Evolutionary conservation across 331 rosid genomes (phyloP).

Genomic region (Ulmus americana): DNA sequence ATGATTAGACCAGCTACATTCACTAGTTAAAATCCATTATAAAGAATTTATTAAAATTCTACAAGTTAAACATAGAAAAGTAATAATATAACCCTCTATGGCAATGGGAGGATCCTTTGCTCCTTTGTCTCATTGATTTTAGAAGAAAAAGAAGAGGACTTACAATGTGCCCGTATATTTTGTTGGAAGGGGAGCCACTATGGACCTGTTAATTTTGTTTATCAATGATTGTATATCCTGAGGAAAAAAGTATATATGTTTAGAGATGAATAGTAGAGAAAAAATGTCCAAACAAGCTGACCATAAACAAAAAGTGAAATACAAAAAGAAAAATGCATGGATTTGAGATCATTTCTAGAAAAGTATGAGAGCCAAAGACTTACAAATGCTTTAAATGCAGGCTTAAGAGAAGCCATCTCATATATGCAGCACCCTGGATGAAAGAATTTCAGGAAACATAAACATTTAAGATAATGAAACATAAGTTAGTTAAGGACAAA

Average conservation of each 20-base stretch:
- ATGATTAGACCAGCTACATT: constrained; percentile 19
- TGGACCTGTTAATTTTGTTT: constrained; percentile 83
- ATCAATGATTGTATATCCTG: constrained; percentile 98
- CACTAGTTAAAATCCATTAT: constrained; percentile 2
- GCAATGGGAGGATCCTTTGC: not conserved
- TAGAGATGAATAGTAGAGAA: constrained; percentile 6
- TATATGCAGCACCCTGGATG: constrained; percentile 91
- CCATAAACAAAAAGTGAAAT: not conserved
- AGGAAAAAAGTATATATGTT: constrained; percentile 25
- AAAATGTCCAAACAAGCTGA: not conserved
- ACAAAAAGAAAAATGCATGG: not conserved
- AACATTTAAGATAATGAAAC: constrained; percentile 13
- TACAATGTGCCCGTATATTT: constrained; percentile 89
- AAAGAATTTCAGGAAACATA: constrained; percentile 25
- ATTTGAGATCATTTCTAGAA: not conserved
- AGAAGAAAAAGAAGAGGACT: constrained; percentile 25
- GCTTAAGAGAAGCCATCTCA: constrained; percentile 79
- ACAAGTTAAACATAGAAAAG: constrained; percentile 18
- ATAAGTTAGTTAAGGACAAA: constrained; percentile 14
- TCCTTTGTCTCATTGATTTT: not conserved
- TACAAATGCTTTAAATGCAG: constrained; percentile 97
- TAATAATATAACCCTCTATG: not conserved
- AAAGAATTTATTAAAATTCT: not conserved
- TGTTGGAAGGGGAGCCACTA: constrained; percentile 94
- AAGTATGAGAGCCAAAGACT: constrained; percentile 31